Base-by-base conservation (phyloP, 1,139 yeast species). In the Hyphopichia buzzinii region DNA sequence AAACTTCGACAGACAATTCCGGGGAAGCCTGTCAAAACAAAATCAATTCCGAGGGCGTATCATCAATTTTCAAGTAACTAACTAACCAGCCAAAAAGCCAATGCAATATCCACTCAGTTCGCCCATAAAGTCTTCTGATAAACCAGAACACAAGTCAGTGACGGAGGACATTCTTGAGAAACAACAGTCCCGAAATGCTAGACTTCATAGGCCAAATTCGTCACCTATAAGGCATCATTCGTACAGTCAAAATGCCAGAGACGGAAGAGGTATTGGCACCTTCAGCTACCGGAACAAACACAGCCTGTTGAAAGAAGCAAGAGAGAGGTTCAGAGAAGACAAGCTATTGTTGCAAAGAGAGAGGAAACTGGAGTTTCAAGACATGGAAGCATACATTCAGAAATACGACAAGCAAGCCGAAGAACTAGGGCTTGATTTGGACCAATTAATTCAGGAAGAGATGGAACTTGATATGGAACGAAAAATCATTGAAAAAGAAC, bases 391-490 rank as follows among this genome's bases (percentile, higher is more conserved):
- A 35, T 39, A 38, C 23, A 35, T 42, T n/a, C 38, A 39, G n/a
- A 26, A 48, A n/a, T 48, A 49, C 25, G 46, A 48, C 22, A 36
- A 45, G 15, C 54, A 57, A 34, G 52, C 51, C 21, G 41, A 43
- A 10, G 40, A 41, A 4, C 40, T 51, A 7, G 52, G 48, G 10
- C 43, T 55, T 13, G 65, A 65, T 36, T 40, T 59, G 32, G 64
- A 63, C 32, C 50, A 44, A 31, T 46, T 65, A 26, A 46, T 66
- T 2, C 61, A 58, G 16, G 70, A 65, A 33, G 67, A 64, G 36
- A 41, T 52, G 3, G 57, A 53, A 33, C 33, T 43, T 24, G 40
- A 39, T 27, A 30, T n/a, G 30, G 30, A 27, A 21, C 8, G 24
- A 15, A 30, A 27, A 17, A 13, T 16, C 7, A 12, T 23, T 7